phyloP scores from a whole-genome alignment of 441 rosid genomes.

The Geranium incanum region DNA sequence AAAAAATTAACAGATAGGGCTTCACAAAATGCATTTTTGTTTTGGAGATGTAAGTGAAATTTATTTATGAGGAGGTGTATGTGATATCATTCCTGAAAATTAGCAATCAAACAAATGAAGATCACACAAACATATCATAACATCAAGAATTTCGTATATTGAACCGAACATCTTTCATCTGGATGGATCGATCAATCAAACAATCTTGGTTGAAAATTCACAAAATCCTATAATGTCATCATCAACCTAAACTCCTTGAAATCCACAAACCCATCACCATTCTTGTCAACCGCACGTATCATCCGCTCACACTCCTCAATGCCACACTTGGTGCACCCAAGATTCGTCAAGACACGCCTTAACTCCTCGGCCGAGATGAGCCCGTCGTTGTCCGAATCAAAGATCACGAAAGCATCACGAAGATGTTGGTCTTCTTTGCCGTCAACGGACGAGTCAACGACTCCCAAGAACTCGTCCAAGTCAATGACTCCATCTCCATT shows the following conservation, averaged over 20 bases:
- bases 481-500: conserved; percentile 42
- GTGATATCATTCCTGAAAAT: too few species aligned
- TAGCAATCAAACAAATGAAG: too few species aligned
- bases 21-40: too few species aligned
- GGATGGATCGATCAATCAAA: background rate
- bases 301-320: conserved; percentile 36
- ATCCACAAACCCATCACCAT: conserved; percentile 49
- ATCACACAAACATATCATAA: too few species aligned
- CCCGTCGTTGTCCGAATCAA: conserved; percentile 37
- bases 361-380: conserved; percentile 44
- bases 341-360: conserved; percentile 31
- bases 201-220: background rate
- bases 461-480: conserved; percentile 35
- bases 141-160: background rate
- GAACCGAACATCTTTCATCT: background rate
- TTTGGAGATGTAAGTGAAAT: too few species aligned
- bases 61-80: too few species aligned
- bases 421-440: conserved; percentile 19
- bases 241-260: conserved; percentile 40
- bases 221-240: conserved; percentile 21
- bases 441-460: conserved; percentile 7
- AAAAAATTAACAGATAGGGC: too few species aligned
- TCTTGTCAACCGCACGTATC: conserved; percentile 40
- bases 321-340: conserved; percentile 25
- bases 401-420: conserved; percentile 40